phyloP scores from a whole-genome alignment of 768 basidiomycete genomes.

The Sarcomyxa edulis region DNA sequence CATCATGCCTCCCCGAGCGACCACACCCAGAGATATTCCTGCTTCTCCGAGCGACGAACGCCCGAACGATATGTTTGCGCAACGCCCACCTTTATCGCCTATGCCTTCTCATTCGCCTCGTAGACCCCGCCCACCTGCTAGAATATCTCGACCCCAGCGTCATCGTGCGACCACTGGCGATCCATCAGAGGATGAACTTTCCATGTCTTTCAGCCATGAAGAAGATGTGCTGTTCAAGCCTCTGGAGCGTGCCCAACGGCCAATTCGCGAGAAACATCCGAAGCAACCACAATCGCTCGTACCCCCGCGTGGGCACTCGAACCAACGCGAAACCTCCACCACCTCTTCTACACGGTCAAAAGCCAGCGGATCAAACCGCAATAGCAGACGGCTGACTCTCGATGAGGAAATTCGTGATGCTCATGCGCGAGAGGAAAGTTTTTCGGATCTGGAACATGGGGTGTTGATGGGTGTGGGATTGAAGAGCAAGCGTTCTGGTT shows the following conservation, averaged over 20 bases:
- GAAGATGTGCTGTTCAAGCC: too few relatives aligned
- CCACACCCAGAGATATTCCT: too few relatives aligned
- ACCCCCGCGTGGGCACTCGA: too few relatives aligned
- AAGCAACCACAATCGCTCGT: too few relatives aligned
- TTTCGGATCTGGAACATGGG: conserved; percentile 41
- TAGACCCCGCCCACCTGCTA: conserved; percentile 52
- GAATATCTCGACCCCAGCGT: conserved; percentile 28
- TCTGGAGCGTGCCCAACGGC: too few relatives aligned
- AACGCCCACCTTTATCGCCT: conserved; percentile 61
- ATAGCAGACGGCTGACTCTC: conserved; percentile 46
- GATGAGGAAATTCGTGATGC: conserved; percentile 62
- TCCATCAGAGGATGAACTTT: conserved; percentile 11
- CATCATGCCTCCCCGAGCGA: too few relatives aligned
- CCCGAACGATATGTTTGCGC: conserved; percentile 41
- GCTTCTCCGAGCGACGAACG: too few relatives aligned
- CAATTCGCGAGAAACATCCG: too few relatives aligned
- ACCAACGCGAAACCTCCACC: too few relatives aligned
- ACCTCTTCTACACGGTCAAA: too few relatives aligned
- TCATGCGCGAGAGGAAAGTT: conserved; percentile 26
- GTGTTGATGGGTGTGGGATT: conserved; percentile 52
- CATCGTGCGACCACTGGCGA: conserved; percentile 19
- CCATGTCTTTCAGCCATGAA: conserved; percentile 1
- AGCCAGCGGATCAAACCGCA: conserved; percentile 11
- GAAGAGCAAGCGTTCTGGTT: conserved; percentile 49
- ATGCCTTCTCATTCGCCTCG: conserved; percentile 50